A percentile compares a stretch with the other conserved stretches of the same genome.
Conservation (phyloP, 805 yeast genomes). For the Candida ortonii region DNA sequence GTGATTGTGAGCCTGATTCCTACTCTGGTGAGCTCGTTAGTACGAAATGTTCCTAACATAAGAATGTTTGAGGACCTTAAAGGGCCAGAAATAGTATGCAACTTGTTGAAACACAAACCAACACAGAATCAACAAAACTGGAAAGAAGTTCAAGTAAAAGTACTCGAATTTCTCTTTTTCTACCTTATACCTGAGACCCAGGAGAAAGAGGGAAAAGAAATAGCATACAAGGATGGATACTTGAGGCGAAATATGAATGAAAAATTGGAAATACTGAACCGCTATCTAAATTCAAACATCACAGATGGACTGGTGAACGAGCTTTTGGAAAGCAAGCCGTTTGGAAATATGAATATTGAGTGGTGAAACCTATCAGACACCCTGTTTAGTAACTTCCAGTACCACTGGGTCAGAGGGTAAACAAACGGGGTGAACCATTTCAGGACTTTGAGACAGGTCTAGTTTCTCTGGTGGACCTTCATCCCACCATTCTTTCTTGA, state of each 20-base stretch:
- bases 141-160: slow-evolving; percentile 57
- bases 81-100: slow-evolving; percentile 56
- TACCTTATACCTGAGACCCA: slow-evolving; percentile 61
- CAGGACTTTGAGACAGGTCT: not conserved
- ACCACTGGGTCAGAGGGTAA: no score
- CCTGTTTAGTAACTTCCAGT: no score
- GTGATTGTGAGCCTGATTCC: slow-evolving; percentile 45
- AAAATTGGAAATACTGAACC: slow-evolving; percentile 41
- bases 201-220: not conserved
- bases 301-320: slow-evolving; percentile 48
- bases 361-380: no score
- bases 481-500: not conserved
- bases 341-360: slow-evolving; percentile 45
- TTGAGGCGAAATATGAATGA: slow-evolving; percentile 40
- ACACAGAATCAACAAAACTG: slow-evolving; percentile 24
- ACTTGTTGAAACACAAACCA: slow-evolving; percentile 34
- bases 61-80: slow-evolving; percentile 54
- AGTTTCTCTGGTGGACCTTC: not conserved
- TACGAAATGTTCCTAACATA: slow-evolving; percentile 54
- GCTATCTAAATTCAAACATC: slow-evolving; percentile 44
- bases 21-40: slow-evolving; percentile 54
- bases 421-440: no score
- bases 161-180: slow-evolving; percentile 66
- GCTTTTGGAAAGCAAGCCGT: slow-evolving; percentile 44
- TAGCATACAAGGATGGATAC: slow-evolving; percentile 20